These are phyloP conservation scores for Artemisia tridentata DNA, from an alignment of 129 eudicot genomes.

Conservation along the genomic window DNA sequence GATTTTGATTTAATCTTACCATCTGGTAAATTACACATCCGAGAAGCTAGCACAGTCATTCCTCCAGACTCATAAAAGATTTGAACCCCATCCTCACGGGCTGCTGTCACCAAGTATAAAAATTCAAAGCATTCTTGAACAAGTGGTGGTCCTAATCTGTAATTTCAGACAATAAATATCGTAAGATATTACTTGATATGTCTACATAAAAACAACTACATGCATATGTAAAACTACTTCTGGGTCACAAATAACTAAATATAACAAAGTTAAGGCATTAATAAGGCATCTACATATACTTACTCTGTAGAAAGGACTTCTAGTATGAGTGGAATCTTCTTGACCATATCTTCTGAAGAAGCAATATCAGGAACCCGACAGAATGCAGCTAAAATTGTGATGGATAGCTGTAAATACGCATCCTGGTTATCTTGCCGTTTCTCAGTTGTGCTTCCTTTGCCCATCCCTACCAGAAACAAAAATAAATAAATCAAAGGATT, in stretches of 20 bases:
- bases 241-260: neutral
- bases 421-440: constrained; percentile 49
- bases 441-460: constrained; percentile 48
- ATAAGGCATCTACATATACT: constrained; percentile 1
- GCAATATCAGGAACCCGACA: constrained; percentile 71
- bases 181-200: neutral
- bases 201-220: neutral
- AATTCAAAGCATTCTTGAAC: constrained; percentile 72
- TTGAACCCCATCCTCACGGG: constrained; percentile 50
- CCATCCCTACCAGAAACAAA: constrained; percentile 52
- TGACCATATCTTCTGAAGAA: constrained; percentile 57
- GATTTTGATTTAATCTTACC: constrained; percentile 37
- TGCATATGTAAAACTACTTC: neutral
- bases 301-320: constrained; percentile 55
- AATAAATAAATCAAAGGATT: neutral
- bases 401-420: constrained; percentile 62
- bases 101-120: constrained; percentile 55
- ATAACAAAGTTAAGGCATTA: too few relatives aligned
- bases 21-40: constrained; percentile 51
- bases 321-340: constrained; percentile 53
- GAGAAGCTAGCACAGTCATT: constrained; percentile 55
- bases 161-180: constrained; percentile 13
- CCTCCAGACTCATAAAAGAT: constrained; percentile 61
- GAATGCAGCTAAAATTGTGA: constrained; percentile 71
- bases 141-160: constrained; percentile 47